Conservation (phyloP, 371 early-diverging fungal species). For the Chytridiales sp. region DNA sequence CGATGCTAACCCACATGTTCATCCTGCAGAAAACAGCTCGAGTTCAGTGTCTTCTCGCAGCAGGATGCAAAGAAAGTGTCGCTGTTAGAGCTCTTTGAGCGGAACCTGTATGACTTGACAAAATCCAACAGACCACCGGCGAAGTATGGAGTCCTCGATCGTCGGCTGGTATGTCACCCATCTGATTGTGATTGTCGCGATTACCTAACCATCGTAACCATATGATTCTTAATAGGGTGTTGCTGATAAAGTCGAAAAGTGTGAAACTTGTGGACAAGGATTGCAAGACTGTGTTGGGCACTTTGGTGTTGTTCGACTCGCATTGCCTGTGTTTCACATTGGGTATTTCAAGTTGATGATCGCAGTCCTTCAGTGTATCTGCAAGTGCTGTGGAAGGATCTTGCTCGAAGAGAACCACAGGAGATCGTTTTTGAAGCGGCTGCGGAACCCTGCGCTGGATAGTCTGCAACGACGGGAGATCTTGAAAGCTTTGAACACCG, state of each 20-base stretch:
- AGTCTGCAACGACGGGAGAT: conserved; percentile 71
- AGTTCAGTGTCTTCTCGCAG: conserved; percentile 86
- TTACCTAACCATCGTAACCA: neutral
- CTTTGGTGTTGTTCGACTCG: conserved; percentile 94
- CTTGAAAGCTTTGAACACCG: conserved; percentile 79
- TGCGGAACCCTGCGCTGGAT: conserved; percentile 82
- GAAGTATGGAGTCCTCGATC: conserved; percentile 86
- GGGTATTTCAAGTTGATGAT: conserved; percentile 93
- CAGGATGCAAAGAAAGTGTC: conserved; percentile 81
- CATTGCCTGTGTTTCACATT: conserved; percentile 97
- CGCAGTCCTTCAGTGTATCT: conserved; percentile 92
- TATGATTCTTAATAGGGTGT: conserved; percentile 69
- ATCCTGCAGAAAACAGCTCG: conserved; percentile 69
- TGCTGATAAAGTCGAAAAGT: conserved; percentile 78
- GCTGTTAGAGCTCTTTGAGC: conserved; percentile 86
- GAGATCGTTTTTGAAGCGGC: conserved; percentile 64
- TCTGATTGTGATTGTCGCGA: neutral
- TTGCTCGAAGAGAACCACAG: conserved; percentile 82
- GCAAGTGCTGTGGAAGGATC: conserved; percentile 93
- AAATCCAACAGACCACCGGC: conserved; percentile 72
- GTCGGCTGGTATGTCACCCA: conserved; percentile 65
- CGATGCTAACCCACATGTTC: neutral
- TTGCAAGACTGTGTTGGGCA: conserved; percentile 97
- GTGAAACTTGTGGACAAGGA: conserved; percentile 91
- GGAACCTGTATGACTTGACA: conserved; percentile 85